Evolutionary conservation across 2,329 filamentous ascomycete species (phyloP).

Genomic region (Aspergillus japonicus): DNA sequence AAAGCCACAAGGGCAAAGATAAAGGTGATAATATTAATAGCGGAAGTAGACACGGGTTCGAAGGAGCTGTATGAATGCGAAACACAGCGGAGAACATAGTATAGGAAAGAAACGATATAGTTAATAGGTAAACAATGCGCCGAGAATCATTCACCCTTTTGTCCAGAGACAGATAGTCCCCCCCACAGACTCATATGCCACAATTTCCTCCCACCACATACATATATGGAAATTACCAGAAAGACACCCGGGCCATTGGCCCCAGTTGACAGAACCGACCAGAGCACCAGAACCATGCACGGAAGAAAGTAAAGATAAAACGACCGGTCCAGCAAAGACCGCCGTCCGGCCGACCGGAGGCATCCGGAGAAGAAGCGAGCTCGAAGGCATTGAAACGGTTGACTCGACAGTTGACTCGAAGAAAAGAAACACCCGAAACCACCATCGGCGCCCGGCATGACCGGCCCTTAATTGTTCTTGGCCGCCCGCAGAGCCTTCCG

Average conservation of each 20-base stretch:
- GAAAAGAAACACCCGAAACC: conserved; percentile 9
- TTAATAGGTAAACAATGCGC: conserved; percentile 3
- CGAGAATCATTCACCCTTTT: conserved; percentile 12
- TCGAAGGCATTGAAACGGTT: background rate
- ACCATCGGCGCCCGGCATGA: background rate
- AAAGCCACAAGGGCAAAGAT: background rate
- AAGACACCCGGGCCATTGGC: conserved; percentile 13
- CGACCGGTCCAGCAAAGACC: background rate
- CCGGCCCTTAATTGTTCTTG: conserved; percentile 24
- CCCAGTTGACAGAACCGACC: conserved; percentile 23
- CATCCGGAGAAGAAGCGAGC: background rate
- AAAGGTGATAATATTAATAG: background rate
- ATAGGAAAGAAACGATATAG: background rate
- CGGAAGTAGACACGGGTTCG: background rate
- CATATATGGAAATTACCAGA: conserved; percentile 13
- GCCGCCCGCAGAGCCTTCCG: conserved; percentile 52
- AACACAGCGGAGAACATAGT: background rate
- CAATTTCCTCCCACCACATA: conserved; percentile 14
- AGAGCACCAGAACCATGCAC: conserved; percentile 35
- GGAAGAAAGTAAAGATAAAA: conserved; percentile 10
- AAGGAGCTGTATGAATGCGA: background rate
- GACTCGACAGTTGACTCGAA: conserved; percentile 1
- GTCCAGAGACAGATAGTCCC: conserved; percentile 12
- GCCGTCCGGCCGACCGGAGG: background rate
- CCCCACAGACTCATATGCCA: conserved; percentile 15